phyloP scores from a whole-genome alignment of 257 asterid genomes.

The Thymus mandschuricus region DNA sequence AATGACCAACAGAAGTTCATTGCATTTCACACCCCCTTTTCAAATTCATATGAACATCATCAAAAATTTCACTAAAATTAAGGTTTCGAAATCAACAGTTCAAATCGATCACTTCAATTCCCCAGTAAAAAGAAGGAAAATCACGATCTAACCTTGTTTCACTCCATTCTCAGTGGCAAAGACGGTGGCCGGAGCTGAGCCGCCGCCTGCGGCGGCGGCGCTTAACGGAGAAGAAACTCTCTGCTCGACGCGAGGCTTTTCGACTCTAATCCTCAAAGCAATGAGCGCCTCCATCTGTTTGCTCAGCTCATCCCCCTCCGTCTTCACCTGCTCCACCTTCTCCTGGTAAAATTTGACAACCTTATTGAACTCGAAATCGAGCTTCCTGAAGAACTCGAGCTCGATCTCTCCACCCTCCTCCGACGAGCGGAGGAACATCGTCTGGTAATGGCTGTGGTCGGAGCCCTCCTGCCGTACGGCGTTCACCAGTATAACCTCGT shows the following conservation, averaged over 20 bases:
- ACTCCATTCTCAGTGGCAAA: slow-evolving; percentile 39
- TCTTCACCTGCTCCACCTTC: slow-evolving; percentile 50
- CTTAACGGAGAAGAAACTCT: background rate
- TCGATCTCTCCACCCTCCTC: slow-evolving; percentile 73
- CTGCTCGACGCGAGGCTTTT: slow-evolving; percentile 44
- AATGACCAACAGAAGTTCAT: background rate
- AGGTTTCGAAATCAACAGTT: background rate
- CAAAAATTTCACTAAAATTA: too few relatives aligned
- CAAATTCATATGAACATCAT: too few relatives aligned
- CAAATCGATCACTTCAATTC: background rate
- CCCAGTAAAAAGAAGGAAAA: too few relatives aligned
- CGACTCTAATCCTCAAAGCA: slow-evolving; percentile 68
- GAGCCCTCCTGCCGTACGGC: slow-evolving; percentile 44
- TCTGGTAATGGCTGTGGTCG: slow-evolving; percentile 47
- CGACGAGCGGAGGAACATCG: slow-evolving; percentile 63
- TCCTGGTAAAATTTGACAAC: slow-evolving; percentile 56
- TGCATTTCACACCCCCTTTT: too few relatives aligned
- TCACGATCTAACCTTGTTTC: slow-evolving; percentile 46
- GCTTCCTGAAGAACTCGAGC: slow-evolving; percentile 54
- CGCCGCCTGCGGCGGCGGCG: background rate
- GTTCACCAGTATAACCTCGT: slow-evolving; percentile 67
- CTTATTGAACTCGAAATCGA: slow-evolving; percentile 78
- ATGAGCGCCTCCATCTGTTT: slow-evolving; percentile 89
- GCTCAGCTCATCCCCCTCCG: slow-evolving; percentile 60
- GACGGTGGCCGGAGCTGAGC: slow-evolving; percentile 43